These are phyloP conservation scores for Fomitopsis palustris DNA, from an alignment of 1,284 basidiomycete species.

Conservation along the genomic window DNA sequence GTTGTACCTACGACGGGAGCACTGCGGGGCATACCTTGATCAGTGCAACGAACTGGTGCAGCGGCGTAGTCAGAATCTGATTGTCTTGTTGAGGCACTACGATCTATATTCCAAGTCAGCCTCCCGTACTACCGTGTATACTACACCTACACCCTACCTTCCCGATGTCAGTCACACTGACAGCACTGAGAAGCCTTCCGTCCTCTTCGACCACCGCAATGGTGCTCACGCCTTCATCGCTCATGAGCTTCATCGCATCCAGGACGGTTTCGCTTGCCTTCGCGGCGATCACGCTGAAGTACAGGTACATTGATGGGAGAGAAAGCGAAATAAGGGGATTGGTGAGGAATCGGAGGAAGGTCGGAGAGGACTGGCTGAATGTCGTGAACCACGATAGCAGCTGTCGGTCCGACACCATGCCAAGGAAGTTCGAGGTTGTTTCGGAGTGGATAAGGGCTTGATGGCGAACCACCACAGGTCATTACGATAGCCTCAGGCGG, in stretches of 20 bases:
- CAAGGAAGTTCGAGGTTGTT: constrained; percentile 45
- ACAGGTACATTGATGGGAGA: constrained; percentile 63
- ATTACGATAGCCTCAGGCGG: background rate
- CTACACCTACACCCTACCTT: constrained; percentile 39
- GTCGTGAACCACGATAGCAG: constrained; percentile 60
- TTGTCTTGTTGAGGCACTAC: constrained; percentile 75
- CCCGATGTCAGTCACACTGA: constrained; percentile 76
- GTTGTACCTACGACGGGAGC: background rate
- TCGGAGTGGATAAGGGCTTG: constrained; percentile 48
- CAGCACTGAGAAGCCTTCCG: constrained; percentile 60
- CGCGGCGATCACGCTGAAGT: constrained; percentile 55
- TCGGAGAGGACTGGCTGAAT: constrained; percentile 42
- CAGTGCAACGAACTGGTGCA: constrained; percentile 61
- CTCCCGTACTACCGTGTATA: background rate
- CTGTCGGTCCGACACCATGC: constrained; percentile 67
- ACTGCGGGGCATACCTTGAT: constrained; percentile 53
- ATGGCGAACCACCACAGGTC: background rate
- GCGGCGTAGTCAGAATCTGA: constrained; percentile 59
- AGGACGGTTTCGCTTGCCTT: constrained; percentile 56
- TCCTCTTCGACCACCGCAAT: constrained; percentile 71
- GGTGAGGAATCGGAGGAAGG: constrained; percentile 50
- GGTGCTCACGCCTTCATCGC: constrained; percentile 75
- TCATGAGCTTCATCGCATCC: constrained; percentile 78
- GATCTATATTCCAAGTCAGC: constrained; percentile 36
- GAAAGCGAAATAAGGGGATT: constrained; percentile 54